Base-by-base conservation (phyloP, 257 asterid genomes). In the Solanum okadae region DNA sequence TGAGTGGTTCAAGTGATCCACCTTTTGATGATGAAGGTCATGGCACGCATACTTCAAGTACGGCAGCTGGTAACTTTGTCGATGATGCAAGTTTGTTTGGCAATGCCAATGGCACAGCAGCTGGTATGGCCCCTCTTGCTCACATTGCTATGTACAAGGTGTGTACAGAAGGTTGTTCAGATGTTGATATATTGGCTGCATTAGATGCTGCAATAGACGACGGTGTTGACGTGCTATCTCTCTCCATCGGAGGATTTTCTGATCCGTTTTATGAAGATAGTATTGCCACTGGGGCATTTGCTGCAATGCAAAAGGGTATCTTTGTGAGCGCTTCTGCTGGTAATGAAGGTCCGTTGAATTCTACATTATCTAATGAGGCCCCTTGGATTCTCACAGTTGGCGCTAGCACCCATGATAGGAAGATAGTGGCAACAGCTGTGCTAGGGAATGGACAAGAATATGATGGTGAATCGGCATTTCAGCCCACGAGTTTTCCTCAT, bases 1-100 rank as follows among this genome's bases (percentile, higher is more conserved):
- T 88, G 23, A 15, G 90, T 12, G 89, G 82, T n/a, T 63, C 86
- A n/a, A 59, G 79, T 6, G 87, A 59, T 37, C 90, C 85, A 6
- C 91, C 94, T 0, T 35, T 83, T 14, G 95, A 93, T 83, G 56
- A 29, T 2, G 86, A 78, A 2, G 94, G 93, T 3, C 93, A 92
- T 42, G 94, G 93, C 1, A 91, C 93, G 0, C 94, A 92, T 75
- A 91, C 92, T 16, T 82, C 93, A 8, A 33, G 91, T 86, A 92
- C 90, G 0, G 92, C 93, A 5, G 92, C 88, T 8, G 94, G 94
- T 52, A 90, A 90, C 31, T 91, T 91, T 35, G 92, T 92, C 16
- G 15, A 82, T 18, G 89, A 86, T 38, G 92, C 94, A 6, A 83
- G 15, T 85, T 49, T 87, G 20, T 75, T 86, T 23, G 94, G 93